Base-by-base conservation (phyloP, 805 yeast species). In the Candida ulmi region DNA sequence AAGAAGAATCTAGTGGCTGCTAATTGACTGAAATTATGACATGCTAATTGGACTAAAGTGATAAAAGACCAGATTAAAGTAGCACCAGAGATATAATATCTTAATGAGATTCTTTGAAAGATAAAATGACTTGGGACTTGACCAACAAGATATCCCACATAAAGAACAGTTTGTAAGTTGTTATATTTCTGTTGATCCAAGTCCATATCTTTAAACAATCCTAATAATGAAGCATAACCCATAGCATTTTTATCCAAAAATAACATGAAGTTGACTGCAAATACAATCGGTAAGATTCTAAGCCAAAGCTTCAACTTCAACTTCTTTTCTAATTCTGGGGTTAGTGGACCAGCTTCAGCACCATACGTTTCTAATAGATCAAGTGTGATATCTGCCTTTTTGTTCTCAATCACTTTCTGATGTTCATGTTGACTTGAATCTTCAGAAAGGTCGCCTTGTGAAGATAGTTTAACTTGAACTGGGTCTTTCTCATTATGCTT, bases 331-430 rank as follows among this genome's bases (percentile, higher is more conserved):
- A 36, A 12, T 15, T 45, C 38, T 2, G 45, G 46, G 12, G 51
- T 47, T 2, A 47, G 30, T 32, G 45, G 49, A 12, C 47, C 47
- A 30, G 45, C 51, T n/a, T 36, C 36, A 2, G 24, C 37, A 15
- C 39, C 51, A 31, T 42, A 36, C 23, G 42, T 23, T 19, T 42
- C 40, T 2, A 44, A 32, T 12, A 47, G 33, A n/a, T 36, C 15
- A 12, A 44, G 32, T 5, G 51, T 36, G 15, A 44, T 37, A 46
- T 62, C 65, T 11, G 64, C 65, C 38, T 58, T 47, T 34, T 46
- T 48, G 31, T 29, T 29, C 19, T 29, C 31, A 12, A 29, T 18
- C 7, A 16, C 19, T 12, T 29, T 16, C 5, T 15, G 13, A 12
- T 15, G 19, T 16, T 29, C 31, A 8, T n/a, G n/a, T n/a, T n/a